Base-by-base conservation (phyloP, 495 filamentous ascomycete genomes). In the Penicillium parvum region DNA sequence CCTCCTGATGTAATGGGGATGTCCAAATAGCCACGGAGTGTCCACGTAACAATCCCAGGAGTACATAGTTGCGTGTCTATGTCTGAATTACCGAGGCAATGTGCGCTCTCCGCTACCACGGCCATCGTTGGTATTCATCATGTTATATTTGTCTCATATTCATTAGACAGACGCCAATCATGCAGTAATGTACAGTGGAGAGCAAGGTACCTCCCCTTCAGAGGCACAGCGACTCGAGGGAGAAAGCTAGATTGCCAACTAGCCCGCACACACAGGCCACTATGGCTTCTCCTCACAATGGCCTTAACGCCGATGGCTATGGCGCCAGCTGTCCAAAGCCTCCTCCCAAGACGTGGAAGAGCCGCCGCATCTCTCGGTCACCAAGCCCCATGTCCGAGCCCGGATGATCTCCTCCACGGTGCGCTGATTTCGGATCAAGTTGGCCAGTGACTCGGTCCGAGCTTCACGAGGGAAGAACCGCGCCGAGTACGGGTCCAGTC, bases 401-500 rank as follows among this genome's bases (percentile, higher is more conserved):
- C 94, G 76, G 37, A 98, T 81, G 29, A 97, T 96, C 25, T 79
- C 77, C 63, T 98, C 92, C 15, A 98, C 86, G 11, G 78, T 79
- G 49, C 84, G 76, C 68, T 98, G 90, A 62, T 87, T 89, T 48
- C 91, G 77, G 22, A 97, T 64, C 32, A 95, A 46, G 22, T 66
- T 75, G 8, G 89, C 90, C 34, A 98, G 59, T 28, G 76, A 77
- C 66, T 98, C 88, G 1, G 91, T 94, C 43, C 90, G 73, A 32
- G 86, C 75, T 64, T 97, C 90, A 32, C 77, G 72, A 0, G 90
- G 89, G 47, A 89, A 91, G 55, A 84, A 95, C 19, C 91, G 73
- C 16, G 71, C 88, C 14, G 84, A 89, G 55, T 98, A 98, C 12
- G 92, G 92, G 65, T 98, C 92, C 41, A 97, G 64, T 44, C 92